These are phyloP conservation scores for Phytophthora pluvialis DNA, from an alignment of 352 stramenopile genomes.

Conservation along the genomic window DNA sequence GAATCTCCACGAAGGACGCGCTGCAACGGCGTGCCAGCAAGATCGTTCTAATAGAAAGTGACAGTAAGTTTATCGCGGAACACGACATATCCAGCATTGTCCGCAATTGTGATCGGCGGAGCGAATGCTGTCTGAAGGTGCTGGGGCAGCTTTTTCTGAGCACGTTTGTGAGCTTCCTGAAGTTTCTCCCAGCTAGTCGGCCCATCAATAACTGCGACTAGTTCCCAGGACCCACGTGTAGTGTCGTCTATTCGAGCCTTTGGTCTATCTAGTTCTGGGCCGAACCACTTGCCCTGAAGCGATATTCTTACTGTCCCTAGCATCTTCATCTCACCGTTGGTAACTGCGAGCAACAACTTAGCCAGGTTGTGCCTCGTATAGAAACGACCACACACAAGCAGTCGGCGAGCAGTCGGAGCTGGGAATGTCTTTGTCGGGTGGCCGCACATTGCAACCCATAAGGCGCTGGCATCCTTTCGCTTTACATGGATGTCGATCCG, in stretches of 20 bases:
- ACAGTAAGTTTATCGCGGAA: slow-evolving; percentile 8
- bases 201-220: slow-evolving; percentile 5
- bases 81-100: slow-evolving; percentile 7
- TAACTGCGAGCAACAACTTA: slow-evolving; percentile 10
- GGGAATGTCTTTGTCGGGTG: not conserved
- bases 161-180: slow-evolving; percentile 4
- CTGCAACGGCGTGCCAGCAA: slow-evolving; percentile 10
- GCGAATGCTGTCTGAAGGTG: slow-evolving; percentile 3
- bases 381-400: slow-evolving; percentile 16
- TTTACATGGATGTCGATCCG: slow-evolving; percentile 1
- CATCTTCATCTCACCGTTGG: slow-evolving; percentile 5
- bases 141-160: not conserved
- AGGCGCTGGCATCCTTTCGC: not conserved
- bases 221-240: not conserved
- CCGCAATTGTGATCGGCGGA: not conserved
- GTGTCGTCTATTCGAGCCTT: not conserved
- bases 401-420: not conserved
- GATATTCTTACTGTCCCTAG: slow-evolving; percentile 3
- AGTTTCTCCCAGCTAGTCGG: not conserved
- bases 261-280: not conserved
- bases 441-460: slow-evolving; percentile 9
- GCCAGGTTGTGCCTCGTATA: slow-evolving; percentile 12
- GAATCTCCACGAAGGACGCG: not conserved
- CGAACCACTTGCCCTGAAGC: slow-evolving; percentile 1
- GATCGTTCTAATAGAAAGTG: slow-evolving; percentile 17